Evolutionary conservation across 208 protist species (phyloP).

Genomic region (Herpetomonas tarakana): DNA sequence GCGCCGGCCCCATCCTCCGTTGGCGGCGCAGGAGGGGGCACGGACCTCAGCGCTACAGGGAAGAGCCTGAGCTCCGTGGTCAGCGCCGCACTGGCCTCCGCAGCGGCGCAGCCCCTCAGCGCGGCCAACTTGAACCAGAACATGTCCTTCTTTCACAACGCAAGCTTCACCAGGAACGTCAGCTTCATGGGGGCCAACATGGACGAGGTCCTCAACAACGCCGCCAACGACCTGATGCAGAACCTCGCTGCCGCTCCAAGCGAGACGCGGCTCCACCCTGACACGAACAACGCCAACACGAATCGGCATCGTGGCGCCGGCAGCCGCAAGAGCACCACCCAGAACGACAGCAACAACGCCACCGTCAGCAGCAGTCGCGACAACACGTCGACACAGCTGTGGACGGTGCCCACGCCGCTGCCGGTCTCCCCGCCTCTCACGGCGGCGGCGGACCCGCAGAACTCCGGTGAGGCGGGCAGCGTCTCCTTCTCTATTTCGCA

Average conservation of each 20-base stretch:
- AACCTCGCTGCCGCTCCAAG: constrained; percentile 15
- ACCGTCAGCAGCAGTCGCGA: neutral
- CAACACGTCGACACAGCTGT: no score
- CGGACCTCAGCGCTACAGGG: neutral
- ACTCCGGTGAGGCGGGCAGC: no score
- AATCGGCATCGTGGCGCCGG: no score
- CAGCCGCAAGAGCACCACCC: neutral
- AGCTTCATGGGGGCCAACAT: constrained; percentile 50
- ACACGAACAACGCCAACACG: neutral
- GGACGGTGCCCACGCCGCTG: no score
- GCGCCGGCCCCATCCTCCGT: neutral
- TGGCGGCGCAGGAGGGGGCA: neutral
- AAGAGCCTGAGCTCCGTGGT: constrained; percentile 1
- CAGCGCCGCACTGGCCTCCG: neutral
- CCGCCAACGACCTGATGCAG: constrained; percentile 55
- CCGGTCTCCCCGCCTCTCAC: no score
- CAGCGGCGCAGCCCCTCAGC: neutral
- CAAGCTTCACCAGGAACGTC: constrained; percentile 51
- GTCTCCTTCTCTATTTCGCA: no score
- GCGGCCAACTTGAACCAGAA: constrained; percentile 2
- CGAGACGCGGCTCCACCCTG: neutral
- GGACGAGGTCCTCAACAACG: constrained; percentile 46
- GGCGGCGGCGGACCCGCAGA: no score
- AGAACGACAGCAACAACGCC: neutral
- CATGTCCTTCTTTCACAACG: constrained; percentile 35